phyloP scores from a whole-genome alignment of 768 basidiomycete species.

The Saitozyma sp. region DNA sequence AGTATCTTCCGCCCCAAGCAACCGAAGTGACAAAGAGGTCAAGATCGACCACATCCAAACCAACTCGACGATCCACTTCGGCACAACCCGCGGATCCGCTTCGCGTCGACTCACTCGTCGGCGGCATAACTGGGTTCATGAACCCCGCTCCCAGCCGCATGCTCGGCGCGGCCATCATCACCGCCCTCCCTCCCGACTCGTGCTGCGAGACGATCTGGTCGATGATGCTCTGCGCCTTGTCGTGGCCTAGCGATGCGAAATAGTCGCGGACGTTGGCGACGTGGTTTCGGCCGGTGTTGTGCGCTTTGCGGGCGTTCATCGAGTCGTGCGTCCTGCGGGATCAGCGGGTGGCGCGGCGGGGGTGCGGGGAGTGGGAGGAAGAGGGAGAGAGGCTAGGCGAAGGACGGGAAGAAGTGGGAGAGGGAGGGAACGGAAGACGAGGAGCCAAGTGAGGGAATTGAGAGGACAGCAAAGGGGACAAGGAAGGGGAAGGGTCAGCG shows the following conservation, averaged over 20 bases:
- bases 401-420: background rate
- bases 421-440: background rate
- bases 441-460: background rate
- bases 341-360: slow-evolving; percentile 1
- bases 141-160: slow-evolving; percentile 48
- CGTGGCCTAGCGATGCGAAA: slow-evolving; percentile 64
- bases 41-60: too few relatives aligned
- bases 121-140: slow-evolving; percentile 37
- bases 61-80: too few relatives aligned
- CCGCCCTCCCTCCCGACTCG: slow-evolving; percentile 62
- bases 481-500: too few relatives aligned
- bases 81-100: background rate
- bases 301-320: slow-evolving; percentile 72
- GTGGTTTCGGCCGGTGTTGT: slow-evolving; percentile 97
- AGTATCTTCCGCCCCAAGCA: background rate
- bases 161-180: slow-evolving; percentile 42
- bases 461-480: background rate
- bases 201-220: slow-evolving; percentile 96
- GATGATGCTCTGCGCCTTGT: slow-evolving; percentile 97
- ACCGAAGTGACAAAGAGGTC: too few relatives aligned
- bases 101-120: slow-evolving; percentile 11
- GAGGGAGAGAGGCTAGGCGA: background rate
- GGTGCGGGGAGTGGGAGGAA: background rate
- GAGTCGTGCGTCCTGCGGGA: slow-evolving; percentile 40
- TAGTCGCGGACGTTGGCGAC: slow-evolving; percentile 95